A percentile compares a stretch with the other conserved stretches of the same genome.
These are phyloP conservation scores for Pyrenophora tritici-repentis DNA, from an alignment of 2,329 filamentous ascomycete genomes.

Conservation along the genomic window DNA sequence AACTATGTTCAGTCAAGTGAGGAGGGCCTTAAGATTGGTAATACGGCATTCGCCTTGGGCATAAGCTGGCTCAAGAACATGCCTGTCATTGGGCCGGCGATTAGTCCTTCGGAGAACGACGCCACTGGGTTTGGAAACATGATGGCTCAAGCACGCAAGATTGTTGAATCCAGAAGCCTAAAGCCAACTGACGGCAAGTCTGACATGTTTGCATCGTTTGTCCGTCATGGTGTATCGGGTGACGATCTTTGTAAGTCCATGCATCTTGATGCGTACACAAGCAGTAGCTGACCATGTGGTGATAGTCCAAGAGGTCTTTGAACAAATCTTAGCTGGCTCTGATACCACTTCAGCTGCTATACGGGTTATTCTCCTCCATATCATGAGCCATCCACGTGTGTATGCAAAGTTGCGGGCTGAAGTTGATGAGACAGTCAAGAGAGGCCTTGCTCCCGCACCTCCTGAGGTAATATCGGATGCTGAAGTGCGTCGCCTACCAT, in stretches of 20 bases:
- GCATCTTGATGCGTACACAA: background rate
- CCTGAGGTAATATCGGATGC: slow-evolving; percentile 55
- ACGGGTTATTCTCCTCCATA: slow-evolving; percentile 58
- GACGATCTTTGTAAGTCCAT: slow-evolving; percentile 42
- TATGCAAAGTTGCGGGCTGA: slow-evolving; percentile 55
- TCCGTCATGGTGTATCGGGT: slow-evolving; percentile 51
- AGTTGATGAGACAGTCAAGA: slow-evolving; percentile 49
- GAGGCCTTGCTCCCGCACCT: slow-evolving; percentile 40
- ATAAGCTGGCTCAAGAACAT: slow-evolving; percentile 31
- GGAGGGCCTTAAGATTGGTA: slow-evolving; percentile 38
- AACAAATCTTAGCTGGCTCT: slow-evolving; percentile 60
- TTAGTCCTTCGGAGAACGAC: slow-evolving; percentile 47
- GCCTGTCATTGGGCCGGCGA: slow-evolving; percentile 32
- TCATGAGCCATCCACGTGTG: slow-evolving; percentile 57
- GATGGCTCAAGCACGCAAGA: slow-evolving; percentile 40
- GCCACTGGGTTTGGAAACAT: slow-evolving; percentile 36
- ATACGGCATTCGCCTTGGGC: slow-evolving; percentile 35
- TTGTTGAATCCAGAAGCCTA: slow-evolving; percentile 51
- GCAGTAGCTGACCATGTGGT: background rate
- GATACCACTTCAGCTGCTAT: slow-evolving; percentile 64
- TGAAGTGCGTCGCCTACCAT: slow-evolving; percentile 50
- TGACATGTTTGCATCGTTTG: slow-evolving; percentile 62
- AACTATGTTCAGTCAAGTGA: slow-evolving; percentile 53
- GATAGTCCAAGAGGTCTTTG: slow-evolving; percentile 48
- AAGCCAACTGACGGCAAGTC: slow-evolving; percentile 49